Evolutionary conservation across 2,329 filamentous ascomycete species (phyloP).

Genomic region (Metarhizium rileyi): DNA sequence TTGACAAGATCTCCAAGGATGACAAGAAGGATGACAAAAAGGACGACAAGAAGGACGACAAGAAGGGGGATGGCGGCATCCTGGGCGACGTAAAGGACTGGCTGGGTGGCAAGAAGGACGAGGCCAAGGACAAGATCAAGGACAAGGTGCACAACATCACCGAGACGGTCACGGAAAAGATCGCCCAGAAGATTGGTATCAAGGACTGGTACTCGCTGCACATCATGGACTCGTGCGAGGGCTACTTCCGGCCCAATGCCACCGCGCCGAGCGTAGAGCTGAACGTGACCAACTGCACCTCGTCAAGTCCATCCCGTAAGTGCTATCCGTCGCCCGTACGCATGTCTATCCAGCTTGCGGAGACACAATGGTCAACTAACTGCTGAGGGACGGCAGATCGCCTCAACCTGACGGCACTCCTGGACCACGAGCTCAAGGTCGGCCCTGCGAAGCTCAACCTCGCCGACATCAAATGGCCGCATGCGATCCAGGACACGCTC

Average conservation of each 20-base stretch:
- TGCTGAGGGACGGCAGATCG: constrained; percentile 16
- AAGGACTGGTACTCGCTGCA: constrained; percentile 43
- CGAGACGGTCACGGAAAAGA: constrained; percentile 28
- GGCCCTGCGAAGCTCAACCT: constrained; percentile 36
- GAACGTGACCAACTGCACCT: constrained; percentile 36
- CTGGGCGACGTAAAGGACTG: constrained; percentile 21
- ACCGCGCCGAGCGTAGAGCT: constrained; percentile 26
- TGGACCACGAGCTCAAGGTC: constrained; percentile 36
- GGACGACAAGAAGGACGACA: constrained; percentile 14
- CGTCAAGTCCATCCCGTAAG: constrained; percentile 5
- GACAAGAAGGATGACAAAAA: constrained; percentile 16
- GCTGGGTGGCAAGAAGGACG: constrained; percentile 21
- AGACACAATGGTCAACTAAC: too few relatives aligned
- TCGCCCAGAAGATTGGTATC: constrained; percentile 34
- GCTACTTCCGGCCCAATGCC: constrained; percentile 34
- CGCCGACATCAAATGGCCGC: constrained; percentile 34
- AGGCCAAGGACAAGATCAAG: constrained; percentile 24
- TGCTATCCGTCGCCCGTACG: too few relatives aligned
- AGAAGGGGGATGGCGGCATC: constrained; percentile 9
- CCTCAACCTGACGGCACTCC: constrained; percentile 36
- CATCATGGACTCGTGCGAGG: constrained; percentile 37
- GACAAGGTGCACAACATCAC: constrained; percentile 30
- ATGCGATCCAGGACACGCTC: constrained; percentile 35
- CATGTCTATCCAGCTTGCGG: too few relatives aligned
- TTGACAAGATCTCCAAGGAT: constrained; percentile 8